A percentile compares a stretch with the other conserved stretches of the same genome.
phyloP scores from a whole-genome alignment of 2,329 filamentous ascomycete genomes.

The Tolypocladium paradoxum region DNA sequence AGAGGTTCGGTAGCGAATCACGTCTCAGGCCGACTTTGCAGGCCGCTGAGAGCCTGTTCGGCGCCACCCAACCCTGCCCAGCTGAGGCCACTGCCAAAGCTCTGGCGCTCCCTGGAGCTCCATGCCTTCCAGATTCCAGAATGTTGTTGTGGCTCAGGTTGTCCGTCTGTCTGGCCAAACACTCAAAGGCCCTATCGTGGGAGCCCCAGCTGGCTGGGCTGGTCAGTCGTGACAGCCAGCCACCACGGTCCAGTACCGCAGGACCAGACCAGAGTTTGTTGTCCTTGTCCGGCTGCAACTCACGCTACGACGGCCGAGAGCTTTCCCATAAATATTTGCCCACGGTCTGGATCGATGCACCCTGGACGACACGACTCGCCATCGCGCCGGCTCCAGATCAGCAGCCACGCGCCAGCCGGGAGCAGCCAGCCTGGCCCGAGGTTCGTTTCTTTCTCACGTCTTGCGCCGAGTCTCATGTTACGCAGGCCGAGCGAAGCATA shows the following conservation, averaged over 20 bases:
- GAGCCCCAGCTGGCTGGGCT: no score
- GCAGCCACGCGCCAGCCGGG: background rate
- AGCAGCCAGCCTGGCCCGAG: background rate
- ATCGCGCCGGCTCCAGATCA: background rate
- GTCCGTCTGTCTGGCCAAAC: background rate
- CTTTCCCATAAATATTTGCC: background rate
- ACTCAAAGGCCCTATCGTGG: background rate
- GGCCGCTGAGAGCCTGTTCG: constrained; percentile 5
- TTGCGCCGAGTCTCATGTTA: background rate
- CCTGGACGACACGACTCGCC: background rate
- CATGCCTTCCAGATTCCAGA: constrained; percentile 16
- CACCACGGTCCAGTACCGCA: background rate
- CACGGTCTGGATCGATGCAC: background rate
- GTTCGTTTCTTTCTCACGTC: background rate
- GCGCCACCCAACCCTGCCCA: constrained; percentile 17
- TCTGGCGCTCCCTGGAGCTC: background rate
- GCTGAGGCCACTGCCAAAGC: constrained; percentile 9
- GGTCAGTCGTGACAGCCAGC: background rate
- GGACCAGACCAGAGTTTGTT: background rate
- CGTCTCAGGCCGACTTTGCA: background rate
- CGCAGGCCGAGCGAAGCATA: background rate
- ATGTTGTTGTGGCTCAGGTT: constrained; percentile 3
- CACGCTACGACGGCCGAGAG: background rate
- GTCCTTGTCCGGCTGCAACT: background rate
- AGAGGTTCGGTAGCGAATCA: constrained; percentile 22